Base-by-base conservation (phyloP, 2,329 filamentous ascomycete species). In the Phyllachora maydis region DNA sequence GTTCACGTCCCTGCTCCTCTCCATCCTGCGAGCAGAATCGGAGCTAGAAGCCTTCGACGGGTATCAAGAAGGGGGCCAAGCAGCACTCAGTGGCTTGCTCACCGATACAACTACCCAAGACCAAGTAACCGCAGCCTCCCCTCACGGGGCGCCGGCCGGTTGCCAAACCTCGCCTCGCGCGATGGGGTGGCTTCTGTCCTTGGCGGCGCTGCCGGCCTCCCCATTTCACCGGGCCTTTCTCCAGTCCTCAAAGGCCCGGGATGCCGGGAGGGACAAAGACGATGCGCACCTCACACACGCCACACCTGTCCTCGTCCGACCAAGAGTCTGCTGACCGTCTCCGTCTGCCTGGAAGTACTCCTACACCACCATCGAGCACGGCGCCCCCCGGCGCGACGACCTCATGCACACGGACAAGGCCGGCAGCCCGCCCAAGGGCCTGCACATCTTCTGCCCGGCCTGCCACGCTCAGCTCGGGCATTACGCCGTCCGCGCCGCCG, bases 81-180 rank as follows among this genome's bases (percentile, higher is more conserved):
- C 54, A 54, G 44, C 52, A 46, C 26, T 32, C 28, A 34, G 42
- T 73, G 61, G 54, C 50, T 40, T 60, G 57, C 53, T 47, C 56
- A 67, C 56, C 66, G 68, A 73, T 74, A 73, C 67, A 66, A 62
- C 49, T 65, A 56, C 65, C 68, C 67, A 39, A 74, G 35, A 74
- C 43, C 29, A 50, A 65, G 23, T 32, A 38, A 37, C 39, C 39
- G 35, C 35, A 37, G 30, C 28, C 32, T 28, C 28, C n/a, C n/a
- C n/a, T n/a, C n/a, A n/a, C 30, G 28, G 29, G 31, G 32, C 28
- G 28, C 20, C 33, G 32, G 34, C 25, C 31, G 32, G 29, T 29
- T n/a, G n/a, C n/a, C n/a, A n/a, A 42, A 54, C 45, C 50, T 49
- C 34, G 26, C n/a, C n/a, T n/a, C n/a, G n/a, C n/a, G n/a, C n/a